Base-by-base conservation (phyloP, 495 filamentous ascomycete genomes). In the Platismatia glauca region DNA sequence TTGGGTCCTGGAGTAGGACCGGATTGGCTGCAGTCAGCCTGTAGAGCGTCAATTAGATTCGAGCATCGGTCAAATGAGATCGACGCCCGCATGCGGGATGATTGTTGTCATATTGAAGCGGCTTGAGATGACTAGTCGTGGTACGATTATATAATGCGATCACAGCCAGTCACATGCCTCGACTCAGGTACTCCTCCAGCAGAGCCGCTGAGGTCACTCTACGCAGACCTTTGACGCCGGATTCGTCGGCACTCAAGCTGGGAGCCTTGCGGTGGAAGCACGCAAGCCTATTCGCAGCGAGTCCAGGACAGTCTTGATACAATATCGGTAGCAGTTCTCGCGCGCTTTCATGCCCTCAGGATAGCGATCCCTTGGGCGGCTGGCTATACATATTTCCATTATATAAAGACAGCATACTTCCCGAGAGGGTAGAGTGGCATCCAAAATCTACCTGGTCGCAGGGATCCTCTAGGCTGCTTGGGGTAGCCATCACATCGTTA, bases 221-320 rank as follows among this genome's bases (percentile, higher is more conserved):
- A 37, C 46, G 57, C 65, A 58, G 65, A 56, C 64, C 60, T 52
- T 66, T 66, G 64, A 58, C 64, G 64, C 64, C 59, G 39, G 13
- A 52, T 6, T 13, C 13, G 4, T 52, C 24, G 24, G 48, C 24
- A 27, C 48, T 52, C 58, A 53, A 31, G 31, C 35, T 61, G 46
- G 34, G 59, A 55, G 59, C n/a, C 37, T 5, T 56, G 20, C 50
- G 61, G 44, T 59, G 44, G 46, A 44, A 57, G 35, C 43, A 44
- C 18, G 39, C 60, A 56, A 33, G 29, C 27, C 60, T 39, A 62
- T 62, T 57, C 60, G 39, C 48, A 57, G 43, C 15, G 44, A 61
- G 15, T 35, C 29, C 3, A 18, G 37, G 9, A 57, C 33, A 20
- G 60, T 34, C 52, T 35, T 62, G 60, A 55, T 52, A 57, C 52